Conservation (phyloP, 139 green algal species). For the Chlamydomonas incerta region DNA sequence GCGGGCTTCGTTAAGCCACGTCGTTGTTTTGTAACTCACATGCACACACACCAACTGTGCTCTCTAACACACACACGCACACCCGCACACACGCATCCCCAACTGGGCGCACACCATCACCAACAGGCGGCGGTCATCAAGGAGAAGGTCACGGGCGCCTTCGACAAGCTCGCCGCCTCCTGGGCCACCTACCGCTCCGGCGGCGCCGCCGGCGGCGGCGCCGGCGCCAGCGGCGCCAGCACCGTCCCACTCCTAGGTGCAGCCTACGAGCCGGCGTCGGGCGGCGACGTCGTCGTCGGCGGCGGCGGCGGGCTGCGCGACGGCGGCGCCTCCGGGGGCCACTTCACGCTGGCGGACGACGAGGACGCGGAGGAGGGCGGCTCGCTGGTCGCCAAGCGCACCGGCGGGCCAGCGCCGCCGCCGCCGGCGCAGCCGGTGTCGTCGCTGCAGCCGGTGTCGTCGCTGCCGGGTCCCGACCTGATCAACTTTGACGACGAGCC, state of each 20-base stretch:
- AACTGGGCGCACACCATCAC: not conserved
- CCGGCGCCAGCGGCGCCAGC: no score
- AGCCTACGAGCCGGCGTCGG: no score
- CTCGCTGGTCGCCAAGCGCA: constrained; percentile 5
- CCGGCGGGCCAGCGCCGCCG: not conserved
- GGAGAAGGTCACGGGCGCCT: constrained; percentile 8
- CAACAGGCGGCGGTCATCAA: constrained; percentile 32
- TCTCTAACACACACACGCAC: no score
- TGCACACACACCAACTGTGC: no score
- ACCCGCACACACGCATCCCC: no score
- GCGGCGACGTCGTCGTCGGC: no score
- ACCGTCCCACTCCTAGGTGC: no score
- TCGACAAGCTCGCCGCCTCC: constrained; percentile 16
- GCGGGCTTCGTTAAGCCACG: no score
- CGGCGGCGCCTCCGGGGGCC: not conserved
- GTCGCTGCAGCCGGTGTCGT: not conserved
- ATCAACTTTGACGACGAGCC: constrained; percentile 31
- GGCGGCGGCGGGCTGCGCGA: not conserved
- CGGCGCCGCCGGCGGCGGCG: not conserved
- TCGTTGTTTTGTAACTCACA: no score
- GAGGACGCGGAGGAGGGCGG: constrained; percentile 23
- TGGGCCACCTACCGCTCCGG: not conserved
- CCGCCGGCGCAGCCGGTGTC: not conserved
- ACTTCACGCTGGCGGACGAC: constrained; percentile 35
- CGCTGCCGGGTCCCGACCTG: constrained; percentile 1